phyloP scores from a whole-genome alignment of 345 rosid genomes.

The Sapria himalayana region DNA sequence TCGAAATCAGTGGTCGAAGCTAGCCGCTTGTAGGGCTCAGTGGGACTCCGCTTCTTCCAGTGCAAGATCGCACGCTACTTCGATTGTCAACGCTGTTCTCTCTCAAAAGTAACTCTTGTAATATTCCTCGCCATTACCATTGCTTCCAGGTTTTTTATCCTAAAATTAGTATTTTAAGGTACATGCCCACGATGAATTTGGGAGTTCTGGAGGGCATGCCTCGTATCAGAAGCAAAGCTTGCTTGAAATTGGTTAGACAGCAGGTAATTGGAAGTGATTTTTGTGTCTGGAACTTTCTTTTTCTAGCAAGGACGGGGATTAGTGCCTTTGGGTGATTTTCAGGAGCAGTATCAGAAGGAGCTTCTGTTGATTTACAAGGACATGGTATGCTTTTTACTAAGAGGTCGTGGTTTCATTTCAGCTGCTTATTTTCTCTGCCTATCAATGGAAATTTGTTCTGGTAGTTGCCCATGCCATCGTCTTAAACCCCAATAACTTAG shows the following conservation, averaged over 20 bases:
- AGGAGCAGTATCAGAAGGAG: slow-evolving; percentile 19
- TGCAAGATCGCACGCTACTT: slow-evolving; percentile 56
- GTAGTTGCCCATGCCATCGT: no score
- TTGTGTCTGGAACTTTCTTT: slow-evolving; percentile 31
- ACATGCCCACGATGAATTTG: slow-evolving; percentile 54
- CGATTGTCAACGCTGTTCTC: slow-evolving; percentile 53
- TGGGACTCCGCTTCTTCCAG: slow-evolving; percentile 39
- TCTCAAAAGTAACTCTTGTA: slow-evolving; percentile 30
- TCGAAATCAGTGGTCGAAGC: slow-evolving; percentile 77
- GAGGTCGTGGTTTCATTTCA: no score
- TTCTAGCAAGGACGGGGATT: no score
- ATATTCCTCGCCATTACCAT: neutral
- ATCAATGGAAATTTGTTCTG: no score
- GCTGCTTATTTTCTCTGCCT: no score
- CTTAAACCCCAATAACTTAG: no score
- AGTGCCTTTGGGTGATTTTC: no score
- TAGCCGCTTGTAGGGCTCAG: slow-evolving; percentile 27
- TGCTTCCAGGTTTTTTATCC: neutral
- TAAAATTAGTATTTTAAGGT: slow-evolving; percentile 16
- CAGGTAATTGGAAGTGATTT: slow-evolving; percentile 21
- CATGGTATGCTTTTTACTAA: slow-evolving; percentile 59
- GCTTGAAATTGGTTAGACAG: slow-evolving; percentile 39
- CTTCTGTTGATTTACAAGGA: slow-evolving; percentile 53
- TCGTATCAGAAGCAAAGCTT: slow-evolving; percentile 47
- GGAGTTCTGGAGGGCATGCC: slow-evolving; percentile 58